Evolutionary conservation across 192 early-diverging fungal genomes (phyloP), one percentile per base, ranked within the genome.

Genomic region (Coemansia sp.): DNA sequence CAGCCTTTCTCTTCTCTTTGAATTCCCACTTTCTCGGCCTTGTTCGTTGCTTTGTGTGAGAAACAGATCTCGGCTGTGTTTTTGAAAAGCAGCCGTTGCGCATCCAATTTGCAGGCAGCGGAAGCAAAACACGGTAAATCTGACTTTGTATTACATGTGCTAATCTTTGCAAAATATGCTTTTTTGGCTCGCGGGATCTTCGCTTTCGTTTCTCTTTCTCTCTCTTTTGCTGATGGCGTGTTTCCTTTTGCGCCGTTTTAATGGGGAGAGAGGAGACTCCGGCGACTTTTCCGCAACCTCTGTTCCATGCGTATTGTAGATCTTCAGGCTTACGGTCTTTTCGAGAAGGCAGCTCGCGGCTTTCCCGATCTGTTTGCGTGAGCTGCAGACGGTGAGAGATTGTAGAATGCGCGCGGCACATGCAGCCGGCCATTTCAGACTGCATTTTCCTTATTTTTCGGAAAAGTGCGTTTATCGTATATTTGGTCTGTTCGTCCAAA

Each of bases 301-400:
- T 6, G 29, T 47, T 43, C 15, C 17, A 24, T 52, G 54, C 67
- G 49, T 62, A 27, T 35, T 60, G 67, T 79, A 79, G 76, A 79
- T 73, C 70, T 79, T 62, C 43, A 70, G 57, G 49, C 67, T 17
- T 79, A 73, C 29, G 76, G 67, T 55, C 76, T 79, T 53, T 69
- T 79, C 64, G 76, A 79, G n/a, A 66, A 57, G 45, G 70, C 76
- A 6, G 64, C 76, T 2, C 76, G 52, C 19, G 57, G 17, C 6
- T 79, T 67, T 53, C 76, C 76, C 7, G 67, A 38, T 24, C 68
- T 79, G 5, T 79, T 67, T 63, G 66, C 64, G 15, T 77, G 57
- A 47, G 24, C 57, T 39, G 60, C 17, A 35, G 7, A 24, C 50
- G 21, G 22, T 14, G 50, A 11, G 50, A 24, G 21, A n/a, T 5